A percentile compares a stretch with the other conserved stretches of the same genome.
phyloP scores from a whole-genome alignment of 2,329 filamentous ascomycete genomes.

The Ophiostoma tasmaniense region DNA sequence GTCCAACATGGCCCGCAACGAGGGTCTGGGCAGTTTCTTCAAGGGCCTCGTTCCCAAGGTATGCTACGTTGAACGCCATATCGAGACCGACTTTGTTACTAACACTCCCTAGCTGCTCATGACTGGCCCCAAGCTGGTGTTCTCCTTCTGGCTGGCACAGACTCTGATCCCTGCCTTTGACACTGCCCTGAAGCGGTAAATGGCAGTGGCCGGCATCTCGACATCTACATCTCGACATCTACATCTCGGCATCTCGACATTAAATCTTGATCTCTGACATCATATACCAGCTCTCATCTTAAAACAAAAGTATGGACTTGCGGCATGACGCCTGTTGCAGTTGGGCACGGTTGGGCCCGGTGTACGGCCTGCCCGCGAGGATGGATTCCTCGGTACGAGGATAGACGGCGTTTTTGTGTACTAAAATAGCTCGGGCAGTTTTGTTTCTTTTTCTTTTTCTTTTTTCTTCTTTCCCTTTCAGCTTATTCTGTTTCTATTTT shows the following conservation, averaged over 20 bases:
- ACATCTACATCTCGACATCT: not conserved
- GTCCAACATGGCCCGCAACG: constrained; percentile 84
- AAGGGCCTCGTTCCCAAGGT: constrained; percentile 93
- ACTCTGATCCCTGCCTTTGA: constrained; percentile 93
- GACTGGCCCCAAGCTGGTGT: constrained; percentile 97
- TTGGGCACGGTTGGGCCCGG: not conserved
- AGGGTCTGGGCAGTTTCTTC: constrained; percentile 84
- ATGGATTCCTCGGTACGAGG: constrained; percentile 3
- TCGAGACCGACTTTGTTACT: no score
- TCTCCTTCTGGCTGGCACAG: constrained; percentile 99
- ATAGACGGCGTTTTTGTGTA: constrained; percentile 16
- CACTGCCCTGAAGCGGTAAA: constrained; percentile 22
- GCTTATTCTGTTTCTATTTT: not conserved
- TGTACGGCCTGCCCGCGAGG: not conserved
- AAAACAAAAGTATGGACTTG: not conserved
- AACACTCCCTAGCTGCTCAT: constrained; percentile 61
- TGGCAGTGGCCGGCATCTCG: not conserved
- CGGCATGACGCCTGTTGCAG: not conserved
- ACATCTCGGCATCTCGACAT: no score
- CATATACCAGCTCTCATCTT: not conserved
- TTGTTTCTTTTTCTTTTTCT: not conserved
- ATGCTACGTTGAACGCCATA: constrained; percentile 26
- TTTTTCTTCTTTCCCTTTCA: not conserved
- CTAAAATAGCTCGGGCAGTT: constrained; percentile 12
- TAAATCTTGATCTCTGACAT: no score